Evolutionary conservation across 2,329 filamentous ascomycete genomes (phyloP).

Genomic region (Knoxdaviesia capensis): DNA sequence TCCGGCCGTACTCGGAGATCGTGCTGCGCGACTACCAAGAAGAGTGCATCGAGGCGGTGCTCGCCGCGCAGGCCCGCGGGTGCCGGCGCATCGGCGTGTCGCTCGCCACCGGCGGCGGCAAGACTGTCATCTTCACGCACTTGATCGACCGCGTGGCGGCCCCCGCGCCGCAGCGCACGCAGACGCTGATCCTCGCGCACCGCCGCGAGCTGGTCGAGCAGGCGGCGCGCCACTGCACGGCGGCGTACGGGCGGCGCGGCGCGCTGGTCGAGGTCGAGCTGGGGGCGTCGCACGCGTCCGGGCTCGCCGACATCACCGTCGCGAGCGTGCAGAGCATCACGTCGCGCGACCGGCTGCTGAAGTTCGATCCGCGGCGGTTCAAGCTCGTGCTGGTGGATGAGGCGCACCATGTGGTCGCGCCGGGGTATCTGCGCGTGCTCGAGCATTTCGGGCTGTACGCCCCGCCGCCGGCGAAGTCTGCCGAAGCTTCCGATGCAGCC

Average conservation of each 20-base stretch:
- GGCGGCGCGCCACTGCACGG: conserved; percentile 65
- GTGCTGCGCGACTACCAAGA: conserved; percentile 70
- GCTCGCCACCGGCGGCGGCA: conserved; percentile 71
- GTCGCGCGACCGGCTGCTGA: conserved; percentile 55
- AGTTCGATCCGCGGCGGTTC: conserved; percentile 62
- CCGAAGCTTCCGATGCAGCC: too few relatives aligned
- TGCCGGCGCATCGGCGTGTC: conserved; percentile 70
- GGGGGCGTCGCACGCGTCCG: conserved; percentile 57
- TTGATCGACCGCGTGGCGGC: conserved; percentile 60
- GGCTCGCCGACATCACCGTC: conserved; percentile 76
- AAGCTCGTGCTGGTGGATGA: conserved; percentile 92
- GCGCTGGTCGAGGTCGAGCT: conserved; percentile 82
- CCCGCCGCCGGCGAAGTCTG: conserved; percentile 22
- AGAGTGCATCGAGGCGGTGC: conserved; percentile 72
- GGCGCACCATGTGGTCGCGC: conserved; percentile 86
- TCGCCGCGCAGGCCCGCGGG: conserved; percentile 46
- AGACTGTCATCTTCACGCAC: conserved; percentile 94
- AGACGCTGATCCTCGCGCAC: conserved; percentile 82
- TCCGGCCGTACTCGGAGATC: conserved; percentile 15
- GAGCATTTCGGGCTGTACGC: conserved; percentile 51
- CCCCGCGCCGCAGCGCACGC: conserved; percentile 34
- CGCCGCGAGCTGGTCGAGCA: conserved; percentile 88
- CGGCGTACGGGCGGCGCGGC: conserved; percentile 61
- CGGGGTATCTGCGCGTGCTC: conserved; percentile 55
- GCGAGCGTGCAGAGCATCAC: conserved; percentile 75